These are phyloP conservation scores for Pyronema domesticum DNA, from an alignment of 495 filamentous ascomycete genomes.

Conservation along the genomic window DNA sequence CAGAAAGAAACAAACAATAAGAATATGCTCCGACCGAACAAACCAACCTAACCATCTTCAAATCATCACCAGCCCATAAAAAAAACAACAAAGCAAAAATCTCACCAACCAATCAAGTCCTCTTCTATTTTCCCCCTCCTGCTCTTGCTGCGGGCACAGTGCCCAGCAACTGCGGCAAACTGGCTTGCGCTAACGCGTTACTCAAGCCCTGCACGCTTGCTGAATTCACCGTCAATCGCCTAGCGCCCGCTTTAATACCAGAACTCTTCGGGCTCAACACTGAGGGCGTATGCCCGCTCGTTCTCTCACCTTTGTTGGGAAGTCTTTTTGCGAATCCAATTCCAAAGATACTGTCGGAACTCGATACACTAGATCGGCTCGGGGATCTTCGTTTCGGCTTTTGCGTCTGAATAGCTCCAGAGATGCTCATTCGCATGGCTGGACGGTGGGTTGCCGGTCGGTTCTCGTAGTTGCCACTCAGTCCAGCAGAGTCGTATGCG, in stretches of 20 bases:
- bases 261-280: constrained; percentile 22
- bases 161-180: neutral
- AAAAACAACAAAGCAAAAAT: neutral
- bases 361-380: constrained; percentile 14
- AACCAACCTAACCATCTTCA: neutral
- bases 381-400: constrained; percentile 16
- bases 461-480: constrained; percentile 5
- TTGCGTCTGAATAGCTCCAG: neutral
- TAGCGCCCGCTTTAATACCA: constrained; percentile 17
- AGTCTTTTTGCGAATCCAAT: constrained; percentile 20
- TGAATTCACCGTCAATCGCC: constrained; percentile 18
- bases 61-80: neutral
- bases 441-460: neutral
- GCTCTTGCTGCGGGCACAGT: neutral
- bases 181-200: neutral
- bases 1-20: neutral
- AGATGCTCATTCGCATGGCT: neutral
- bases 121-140: neutral
- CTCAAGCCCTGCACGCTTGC: neutral
- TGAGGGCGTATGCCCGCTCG: constrained; percentile 15
- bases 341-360: constrained; percentile 19
- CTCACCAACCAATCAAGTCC: neutral
- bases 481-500: constrained; percentile 1
- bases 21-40: too few relatives aligned
- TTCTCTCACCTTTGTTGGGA: constrained; percentile 17